Base-by-base conservation (phyloP, 257 asterid species). In the Cinchona pubescens region DNA sequence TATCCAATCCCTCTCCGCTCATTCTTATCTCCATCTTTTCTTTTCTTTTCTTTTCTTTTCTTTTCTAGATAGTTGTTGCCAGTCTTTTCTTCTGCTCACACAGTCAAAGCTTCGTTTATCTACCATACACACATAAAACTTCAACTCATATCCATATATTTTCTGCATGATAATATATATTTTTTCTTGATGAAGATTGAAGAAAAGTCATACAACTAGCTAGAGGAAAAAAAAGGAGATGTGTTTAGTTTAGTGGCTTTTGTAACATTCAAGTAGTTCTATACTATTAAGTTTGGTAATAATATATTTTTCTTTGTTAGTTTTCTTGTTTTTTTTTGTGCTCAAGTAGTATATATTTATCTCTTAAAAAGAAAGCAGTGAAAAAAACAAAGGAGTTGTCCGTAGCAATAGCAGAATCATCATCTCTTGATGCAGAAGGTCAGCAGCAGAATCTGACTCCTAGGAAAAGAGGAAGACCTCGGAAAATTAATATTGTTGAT, bases 381-480 rank as follows among this genome's bases (percentile, higher is more conserved):
- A 83, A 83, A 85, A 84, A 84, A 69, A 87, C 80, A 34, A 87
- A 82, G 80, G 91, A 91, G 72, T 42, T 84, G 71, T 79, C 85
- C 63, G 83, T 79, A 5, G 87, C 90, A 78, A 71, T 86, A 80
- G 85, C 88, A 83, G 91, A 87, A 77, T 81, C 92, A 74, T 82
- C 90, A 77, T 75, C 88, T 74, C 53, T 78, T 79, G 81, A 79
- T 45, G 82, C 71, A 76, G 88, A 60, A 65, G 75, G 48, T 21
- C 75, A 45, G 46, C 73, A 63, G 70, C 78, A 72, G 66, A 62
- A 38, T 19, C 74, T 60, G 70, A 76, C 82, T 67, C 92, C 88
- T 27, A 80, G 93, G 60, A 91, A 91, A 79, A 87, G 96, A 82
- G 96, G 95, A 43, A 84, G 96, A 67, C 95, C 96, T 13, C 68